Base-by-base conservation (phyloP, 345 rosid species). In the Aegle marmelos region DNA sequence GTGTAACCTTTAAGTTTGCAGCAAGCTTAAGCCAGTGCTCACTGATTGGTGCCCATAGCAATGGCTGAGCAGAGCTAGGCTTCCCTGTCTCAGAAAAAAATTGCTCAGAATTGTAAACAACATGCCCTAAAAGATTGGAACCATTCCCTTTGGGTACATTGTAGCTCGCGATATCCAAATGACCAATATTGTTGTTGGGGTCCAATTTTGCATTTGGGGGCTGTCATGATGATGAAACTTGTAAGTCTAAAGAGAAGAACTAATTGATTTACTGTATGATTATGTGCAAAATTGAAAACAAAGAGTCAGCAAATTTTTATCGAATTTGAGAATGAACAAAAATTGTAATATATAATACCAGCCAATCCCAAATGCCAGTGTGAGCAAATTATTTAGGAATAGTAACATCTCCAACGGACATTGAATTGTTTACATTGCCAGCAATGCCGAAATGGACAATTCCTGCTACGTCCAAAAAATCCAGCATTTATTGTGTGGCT, bases 381-480 rank as follows among this genome's bases (percentile, higher is more conserved):
- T 88, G 59, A 1, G 82, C 85, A 77, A 87, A 53, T 75, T 86
- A 87, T 61, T 79, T 86, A 17, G 90, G 89, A 68, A 90, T 82
- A 68, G 75, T 73, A n/a, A 90, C 92, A 80, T 90, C 94, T 76
- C 94, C 94, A 28, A 82, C 83, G 73, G 85, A 83, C 92, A 90
- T 83, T 11, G 91, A 88, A 66, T 79, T 80, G 76, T 90, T 87
- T 48, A 62, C 54, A 57, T 83, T 87, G 22, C 92, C 92, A 57
- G 91, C 88, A 72, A 61, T 61, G 11, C 65, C 34, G 14, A 24
- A 90, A 78, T 90, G 92, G n/a, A 89, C 82, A 0, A 88, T 82
- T 2, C 92, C 90, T 33, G 19, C 75, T 7, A 88, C 4, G 1
- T 39, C 70, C 78, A 89, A 90, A 68, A 81, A 9, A 66, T 90